Evolutionary conservation across 2,329 filamentous ascomycete species (phyloP), one percentile per base, ranked within the genome.

Genomic region (Colletotrichum plurivorum): DNA sequence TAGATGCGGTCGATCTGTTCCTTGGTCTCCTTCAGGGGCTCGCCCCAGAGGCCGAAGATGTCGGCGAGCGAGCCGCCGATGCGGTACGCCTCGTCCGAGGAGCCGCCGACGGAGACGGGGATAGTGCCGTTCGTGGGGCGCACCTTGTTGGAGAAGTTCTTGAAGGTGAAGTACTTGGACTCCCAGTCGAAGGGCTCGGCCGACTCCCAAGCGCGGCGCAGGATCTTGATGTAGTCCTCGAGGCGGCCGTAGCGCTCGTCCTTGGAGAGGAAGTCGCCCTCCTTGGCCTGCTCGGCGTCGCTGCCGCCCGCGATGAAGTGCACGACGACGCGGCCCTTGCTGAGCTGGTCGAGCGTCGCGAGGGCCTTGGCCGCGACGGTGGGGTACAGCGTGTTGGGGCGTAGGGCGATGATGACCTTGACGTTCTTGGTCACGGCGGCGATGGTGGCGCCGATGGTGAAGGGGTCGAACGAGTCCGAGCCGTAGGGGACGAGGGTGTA

Each of bases 11-110:
- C 86, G 71, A 90, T 89, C 75, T 90, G 88, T 73, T 90, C 82
- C 77, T 87, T 88, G 0, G 88, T 90, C 74, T 90, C 88, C 77
- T 89, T 89, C 2, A 90, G 79, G 1, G 88, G 88, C 73, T 90
- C 88, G 12, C 88, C 88, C 88, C 88, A 90, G 4, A 90, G 84
- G 0, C 88, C 88, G 70, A 90, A 90, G 73, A 90, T 90, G 71
- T 90, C 88, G 31, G 84, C 88, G 2, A 89, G 80, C 0, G 84
- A 79, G 31, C 88, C 88, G 25, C 88, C 88, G 46, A 89, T 81
- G 22, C 88, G 85, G 76, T 90, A 90, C 0, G 88, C 88, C 5
- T 87, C 87, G 18, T 85, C 83, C 0, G 87, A 89, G 0, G 87
- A 89, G 0, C 88, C 88, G 10, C 88, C 88, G 0, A 90, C 87